Evolutionary conservation across 1,284 basidiomycete genomes (phyloP).

Genomic region (Ustilago trichophora): DNA sequence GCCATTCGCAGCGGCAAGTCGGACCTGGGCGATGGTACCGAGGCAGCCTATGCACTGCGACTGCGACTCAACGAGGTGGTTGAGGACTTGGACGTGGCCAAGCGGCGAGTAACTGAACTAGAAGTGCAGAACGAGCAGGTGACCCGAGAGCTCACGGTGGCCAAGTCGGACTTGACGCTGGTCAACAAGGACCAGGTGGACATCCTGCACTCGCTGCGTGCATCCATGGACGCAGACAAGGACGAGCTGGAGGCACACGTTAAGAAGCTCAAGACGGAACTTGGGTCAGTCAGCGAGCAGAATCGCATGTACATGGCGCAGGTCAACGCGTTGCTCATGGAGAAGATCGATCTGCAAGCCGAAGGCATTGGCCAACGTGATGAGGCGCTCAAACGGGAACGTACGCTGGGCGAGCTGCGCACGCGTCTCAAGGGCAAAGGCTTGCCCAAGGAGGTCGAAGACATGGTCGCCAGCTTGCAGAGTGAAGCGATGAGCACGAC

Average conservation of each 20-base stretch:
- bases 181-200: slow-evolving; percentile 69
- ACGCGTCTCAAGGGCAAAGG: slow-evolving; percentile 73
- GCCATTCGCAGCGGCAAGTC: slow-evolving; percentile 84
- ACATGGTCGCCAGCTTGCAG: slow-evolving; percentile 78
- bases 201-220: slow-evolving; percentile 79
- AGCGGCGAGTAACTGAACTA: slow-evolving; percentile 76
- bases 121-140: slow-evolving; percentile 77
- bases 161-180: slow-evolving; percentile 77
- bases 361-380: slow-evolving; percentile 62
- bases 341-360: slow-evolving; percentile 85
- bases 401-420: slow-evolving; percentile 40
- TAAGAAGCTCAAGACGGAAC: slow-evolving; percentile 74
- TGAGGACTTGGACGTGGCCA: slow-evolving; percentile 79
- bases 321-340: slow-evolving; percentile 74
- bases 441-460: slow-evolving; percentile 80
- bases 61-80: slow-evolving; percentile 86
- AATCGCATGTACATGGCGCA: slow-evolving; percentile 86
- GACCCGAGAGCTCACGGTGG: slow-evolving; percentile 79
- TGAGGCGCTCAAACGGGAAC: slow-evolving; percentile 50
- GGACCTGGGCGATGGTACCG: slow-evolving; percentile 80
- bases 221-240: slow-evolving; percentile 88
- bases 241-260: slow-evolving; percentile 77
- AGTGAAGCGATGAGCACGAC: slow-evolving; percentile 78
- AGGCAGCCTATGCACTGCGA: slow-evolving; percentile 85
- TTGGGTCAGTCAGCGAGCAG: slow-evolving; percentile 80